Base-by-base conservation (phyloP, 495 filamentous ascomycete genomes). In the Trichocladium antarcticum region DNA sequence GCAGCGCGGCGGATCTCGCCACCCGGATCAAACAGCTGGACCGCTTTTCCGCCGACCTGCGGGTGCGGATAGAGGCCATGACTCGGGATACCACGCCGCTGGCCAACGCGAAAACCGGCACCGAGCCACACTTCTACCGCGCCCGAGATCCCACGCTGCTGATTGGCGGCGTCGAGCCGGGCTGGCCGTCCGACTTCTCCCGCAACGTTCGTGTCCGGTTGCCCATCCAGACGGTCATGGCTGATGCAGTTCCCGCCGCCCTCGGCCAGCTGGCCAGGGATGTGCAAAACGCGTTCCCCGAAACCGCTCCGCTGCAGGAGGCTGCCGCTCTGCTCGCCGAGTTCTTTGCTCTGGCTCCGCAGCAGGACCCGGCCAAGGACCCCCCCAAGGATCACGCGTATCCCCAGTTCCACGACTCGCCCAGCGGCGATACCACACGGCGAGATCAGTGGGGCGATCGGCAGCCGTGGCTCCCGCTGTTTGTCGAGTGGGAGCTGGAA, bases 401-500 rank as follows among this genome's bases (percentile, higher is more conserved):
- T 32, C 12, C 31, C 5, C 31, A 6, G 5, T 10, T 6, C 12
- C 7, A 14, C 10, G 31, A 32, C 31, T 3, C 3, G 24, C 24
- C 24, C 3, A 8, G 4, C 24, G 54, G 54, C 51, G 51, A 69
- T 0, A n/a, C n/a, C n/a, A n/a, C n/a, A n/a, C n/a, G n/a, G n/a
- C n/a, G n/a, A n/a, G 67, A 75, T 41, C 42, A 41, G 0, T 76
- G 70, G 72, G 47, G 44, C 9, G 44, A 66, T n/a, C 59, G 44
- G 0, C 71, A 78, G 42, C 72, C 74, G 0, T 78, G 62, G 61
- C 63, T 66, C 35, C 74, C 75, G 0, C 57, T 78, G 0, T 79
- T 72, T 37, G 22, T 75, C 0, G 76, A 79, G 53, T 79, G 74
- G 74, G 71, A 78, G 53, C 65, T 52, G 1, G 59, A 68, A 37